Evolutionary conservation across 2,329 filamentous ascomycete genomes (phyloP).

Genomic region (Aureobasidium melanogenum): DNA sequence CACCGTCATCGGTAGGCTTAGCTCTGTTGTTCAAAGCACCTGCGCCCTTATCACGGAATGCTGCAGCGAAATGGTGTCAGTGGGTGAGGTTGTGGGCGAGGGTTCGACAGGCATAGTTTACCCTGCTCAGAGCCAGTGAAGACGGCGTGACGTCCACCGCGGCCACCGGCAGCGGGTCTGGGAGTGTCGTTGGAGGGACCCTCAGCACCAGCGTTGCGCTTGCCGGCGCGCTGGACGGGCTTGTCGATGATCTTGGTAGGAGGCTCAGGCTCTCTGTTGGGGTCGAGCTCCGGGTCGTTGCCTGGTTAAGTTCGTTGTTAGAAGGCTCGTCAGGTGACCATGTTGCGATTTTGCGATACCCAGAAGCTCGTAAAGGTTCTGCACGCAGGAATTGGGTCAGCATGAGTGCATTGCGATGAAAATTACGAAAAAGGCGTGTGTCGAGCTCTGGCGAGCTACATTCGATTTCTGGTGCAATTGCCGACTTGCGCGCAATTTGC

Average conservation of each 20-base stretch:
- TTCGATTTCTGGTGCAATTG: neutral
- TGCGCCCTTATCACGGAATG: constrained; percentile 81
- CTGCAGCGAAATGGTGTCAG: constrained; percentile 37
- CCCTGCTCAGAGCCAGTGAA: constrained; percentile 76
- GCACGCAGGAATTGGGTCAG: constrained; percentile 18
- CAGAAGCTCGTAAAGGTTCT: constrained; percentile 99
- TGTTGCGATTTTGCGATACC: constrained; percentile 48
- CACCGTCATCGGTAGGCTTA: constrained; percentile 65
- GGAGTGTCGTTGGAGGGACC: constrained; percentile 43
- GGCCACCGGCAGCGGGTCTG: constrained; percentile 32
- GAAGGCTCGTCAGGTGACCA: constrained; percentile 10
- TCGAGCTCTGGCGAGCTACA: neutral
- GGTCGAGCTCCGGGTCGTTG: constrained; percentile 61
- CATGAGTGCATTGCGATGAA: neutral
- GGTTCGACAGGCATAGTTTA: constrained; percentile 42
- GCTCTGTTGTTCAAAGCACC: constrained; percentile 74
- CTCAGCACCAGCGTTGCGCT: constrained; percentile 78
- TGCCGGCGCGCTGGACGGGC: constrained; percentile 63
- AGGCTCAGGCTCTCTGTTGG: constrained; percentile 60
- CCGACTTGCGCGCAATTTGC: neutral
- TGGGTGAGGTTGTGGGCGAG: neutral
- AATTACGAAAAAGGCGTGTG: neutral
- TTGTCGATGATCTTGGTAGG: constrained; percentile 88
- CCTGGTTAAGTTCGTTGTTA: constrained; percentile 35
- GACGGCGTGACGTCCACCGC: constrained; percentile 47